These are phyloP conservation scores for Alloteropsis semialata DNA, from an alignment of 176 grass and related monocot genomes.

Conservation along the genomic window DNA sequence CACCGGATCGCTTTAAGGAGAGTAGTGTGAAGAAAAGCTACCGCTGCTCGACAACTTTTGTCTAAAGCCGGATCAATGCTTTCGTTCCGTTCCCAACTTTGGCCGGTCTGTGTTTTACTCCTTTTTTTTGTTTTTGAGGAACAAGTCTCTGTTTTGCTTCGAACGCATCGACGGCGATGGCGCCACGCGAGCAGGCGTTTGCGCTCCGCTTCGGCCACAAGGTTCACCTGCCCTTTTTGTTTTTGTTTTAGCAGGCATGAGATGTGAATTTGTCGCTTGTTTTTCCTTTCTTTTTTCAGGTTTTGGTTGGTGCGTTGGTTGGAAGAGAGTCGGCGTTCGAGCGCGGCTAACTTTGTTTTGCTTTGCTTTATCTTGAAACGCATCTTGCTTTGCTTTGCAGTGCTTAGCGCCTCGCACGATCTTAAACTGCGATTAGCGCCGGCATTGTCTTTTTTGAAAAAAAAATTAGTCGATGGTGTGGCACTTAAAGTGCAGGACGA, in stretches of 20 bases:
- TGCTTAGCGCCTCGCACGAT: neutral
- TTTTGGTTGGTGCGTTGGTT: neutral
- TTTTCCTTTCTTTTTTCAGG: neutral
- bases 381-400: neutral
- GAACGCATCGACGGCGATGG: constrained; percentile 36
- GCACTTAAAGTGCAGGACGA: neutral
- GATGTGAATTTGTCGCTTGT: neutral
- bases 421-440: neutral
- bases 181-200: neutral
- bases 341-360: no score
- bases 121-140: no score
- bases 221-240: neutral
- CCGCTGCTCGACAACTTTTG: neutral
- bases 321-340: neutral
- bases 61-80: constrained; percentile 25
- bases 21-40: no score
- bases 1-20: neutral
- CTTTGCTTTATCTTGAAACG: neutral
- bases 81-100: constrained; percentile 5
- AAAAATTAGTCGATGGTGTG: no score
- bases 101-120: neutral
- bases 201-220: neutral
- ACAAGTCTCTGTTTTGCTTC: no score
- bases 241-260: neutral
- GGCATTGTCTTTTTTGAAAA: neutral